Base-by-base conservation (phyloP, 345 rosid species). In the Aquilaria yunnanensis region DNA sequence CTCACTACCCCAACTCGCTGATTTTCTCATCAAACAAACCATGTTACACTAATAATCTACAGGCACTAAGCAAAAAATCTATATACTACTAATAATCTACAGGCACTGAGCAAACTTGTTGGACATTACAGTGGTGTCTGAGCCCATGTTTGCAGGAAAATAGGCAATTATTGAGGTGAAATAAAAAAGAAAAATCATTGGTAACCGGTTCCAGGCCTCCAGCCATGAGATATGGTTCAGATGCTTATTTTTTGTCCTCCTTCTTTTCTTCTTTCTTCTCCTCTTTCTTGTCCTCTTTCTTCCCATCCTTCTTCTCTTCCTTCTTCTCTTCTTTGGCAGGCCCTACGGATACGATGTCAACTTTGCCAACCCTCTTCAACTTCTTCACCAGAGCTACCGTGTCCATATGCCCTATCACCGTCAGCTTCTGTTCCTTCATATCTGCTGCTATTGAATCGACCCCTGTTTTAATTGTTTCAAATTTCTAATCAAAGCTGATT, bases 261-360 rank as follows among this genome's bases (percentile, higher is more conserved):
- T 72, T 69, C 33, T 72, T 77, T 46, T 71, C 64, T 34, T 78
- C 89, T 0, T 69, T 75, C 6, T 72, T 71, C 0, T 85, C 74
- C 0, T 77, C 85, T 34, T 85, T 80, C 52, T 83, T 78, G 0
- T 83, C 85, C 0, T 87, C 85, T 6, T 79, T 82, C 48, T 86
- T 75, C 6, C 77, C 88, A 3, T 78, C 90, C 23, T 92, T 87
- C 63, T 88, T 82, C 16, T 80, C 92, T 31, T 82, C 93, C 62
- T 93, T 93, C 83, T 89, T 89, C 70, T 88, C 96, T 59, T 85
- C 98, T 56, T 92, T 89, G 3, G 97, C 98, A 16, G 98, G 98
- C 12, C 98, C 97, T 13, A 90, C 94, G 3, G 94, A 86, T 45
- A 88, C 33, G 33, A 90, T 72, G 73, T 93, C 98, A 54, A 93